Evolutionary conservation across 306 rosid genomes (phyloP), one percentile per base, ranked within the genome.

Genomic region (Malus orientalis): DNA sequence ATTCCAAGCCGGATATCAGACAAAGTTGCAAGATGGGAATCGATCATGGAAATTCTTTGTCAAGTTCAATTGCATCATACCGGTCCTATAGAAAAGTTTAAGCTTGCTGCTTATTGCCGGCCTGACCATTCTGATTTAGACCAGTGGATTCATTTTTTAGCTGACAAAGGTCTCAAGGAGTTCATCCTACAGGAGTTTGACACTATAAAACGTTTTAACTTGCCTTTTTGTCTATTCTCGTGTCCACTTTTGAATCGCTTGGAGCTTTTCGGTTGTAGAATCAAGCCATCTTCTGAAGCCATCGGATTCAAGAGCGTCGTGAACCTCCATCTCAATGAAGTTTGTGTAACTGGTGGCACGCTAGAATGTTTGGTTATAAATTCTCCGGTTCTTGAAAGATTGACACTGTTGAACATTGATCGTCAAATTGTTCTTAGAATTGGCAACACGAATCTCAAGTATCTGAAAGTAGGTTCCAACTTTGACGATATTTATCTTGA

Each of bases 11-110:
- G 30, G 32, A 25, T 67, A 69, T 32, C 69, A 64, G 79, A 77
- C 79, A 49, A 27, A 68, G 67, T 66, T 4, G 71, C 23, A 11
- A 81, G 81, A 78, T 59, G 85, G 85, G 53, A 57, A 42, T 30
- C 29, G 18, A n/a, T 82, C 20, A 27, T 62, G 81, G 64, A 29
- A 23, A 67, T 82, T 38, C 18, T 77, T 53, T 69, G 6, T 67
- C 79, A 49, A 63, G 71, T 81, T 69, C 71, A 73, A 61, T 23
- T 16, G 47, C 55, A 67, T 66, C 69, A 67, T 38, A 8, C 30
- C 36, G 81, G 78, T 19, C 68, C 72, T 29, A 62, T 77, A 19
- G 81, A 77, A 78, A 77, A 49, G 79, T 81, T 77, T 60, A 81
- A 51, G 60, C 76, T 81, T 6, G 44, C 81, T 25, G 76, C 81